Conservation (phyloP, 345 rosid species). For the Firmiana major region DNA sequence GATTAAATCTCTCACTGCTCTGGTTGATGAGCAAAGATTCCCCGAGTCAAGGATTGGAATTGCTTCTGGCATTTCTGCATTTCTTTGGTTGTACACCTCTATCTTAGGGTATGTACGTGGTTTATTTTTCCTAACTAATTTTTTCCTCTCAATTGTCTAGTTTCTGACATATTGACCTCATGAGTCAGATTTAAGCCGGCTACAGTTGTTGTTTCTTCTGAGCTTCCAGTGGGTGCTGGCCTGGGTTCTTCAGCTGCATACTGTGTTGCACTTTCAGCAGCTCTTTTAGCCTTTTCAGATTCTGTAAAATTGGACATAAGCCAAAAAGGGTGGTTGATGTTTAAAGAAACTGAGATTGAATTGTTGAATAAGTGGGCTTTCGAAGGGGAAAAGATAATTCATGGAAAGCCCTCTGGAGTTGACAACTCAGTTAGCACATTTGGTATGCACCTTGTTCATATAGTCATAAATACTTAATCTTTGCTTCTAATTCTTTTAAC, state of each 20-base stretch:
- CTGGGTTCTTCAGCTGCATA: constrained; percentile 94
- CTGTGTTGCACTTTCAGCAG: constrained; percentile 76
- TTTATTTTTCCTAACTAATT: not conserved
- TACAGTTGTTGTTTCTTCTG: constrained; percentile 58
- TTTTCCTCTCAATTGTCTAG: not conserved
- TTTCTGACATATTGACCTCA: constrained; percentile 17
- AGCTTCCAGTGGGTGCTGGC: constrained; percentile 87
- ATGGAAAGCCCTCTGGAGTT: constrained; percentile 94
- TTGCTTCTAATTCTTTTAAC: not conserved
- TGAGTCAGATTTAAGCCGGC: constrained; percentile 72
- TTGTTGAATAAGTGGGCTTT: constrained; percentile 92
- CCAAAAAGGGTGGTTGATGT: constrained; percentile 50
- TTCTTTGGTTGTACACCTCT: constrained; percentile 84
- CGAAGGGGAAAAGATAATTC: constrained; percentile 91
- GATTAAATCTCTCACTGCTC: constrained; percentile 40
- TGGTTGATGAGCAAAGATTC: constrained; percentile 68
- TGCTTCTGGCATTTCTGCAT: constrained; percentile 70
- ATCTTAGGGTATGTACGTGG: constrained; percentile 62
- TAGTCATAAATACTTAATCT: not conserved
- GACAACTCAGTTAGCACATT: constrained; percentile 96
- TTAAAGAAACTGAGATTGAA: constrained; percentile 51
- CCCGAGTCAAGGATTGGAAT: constrained; percentile 66
- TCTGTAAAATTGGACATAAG: constrained; percentile 34
- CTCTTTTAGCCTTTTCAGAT: constrained; percentile 53
- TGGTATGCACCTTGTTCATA: constrained; percentile 44